Percentiles rank a stretch among this genome's conserved stretches.
These are phyloP conservation scores for Kazachstania sp. DNA, from an alignment of 1,139 yeast genomes.

Conservation along the genomic window DNA sequence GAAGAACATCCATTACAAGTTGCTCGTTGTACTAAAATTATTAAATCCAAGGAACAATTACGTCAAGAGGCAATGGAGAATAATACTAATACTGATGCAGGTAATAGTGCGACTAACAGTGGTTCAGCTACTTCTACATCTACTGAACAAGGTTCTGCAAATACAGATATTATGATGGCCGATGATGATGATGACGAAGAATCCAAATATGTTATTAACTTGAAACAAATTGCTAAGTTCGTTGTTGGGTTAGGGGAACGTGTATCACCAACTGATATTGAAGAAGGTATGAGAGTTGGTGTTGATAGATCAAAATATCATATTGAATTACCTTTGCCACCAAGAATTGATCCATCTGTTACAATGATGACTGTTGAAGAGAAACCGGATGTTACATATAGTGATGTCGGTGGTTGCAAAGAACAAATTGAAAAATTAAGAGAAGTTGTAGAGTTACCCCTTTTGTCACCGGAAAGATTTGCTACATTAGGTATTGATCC, in stretches of 20 bases:
- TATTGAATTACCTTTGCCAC: constrained; percentile 93
- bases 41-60: constrained; percentile 40
- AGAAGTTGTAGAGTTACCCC: constrained; percentile 94
- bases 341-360: constrained; percentile 93
- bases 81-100: constrained; percentile 5
- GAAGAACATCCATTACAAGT: constrained; percentile 96
- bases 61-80: constrained; percentile 15
- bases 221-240: constrained; percentile 95
- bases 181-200: constrained; percentile 71
- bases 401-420: constrained; percentile 96
- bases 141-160: constrained; percentile 1
- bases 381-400: constrained; percentile 85
- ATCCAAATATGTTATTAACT: constrained; percentile 87
- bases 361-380: constrained; percentile 99
- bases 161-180: constrained; percentile 16
- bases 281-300: constrained; percentile 99
- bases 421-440: constrained; percentile 95
- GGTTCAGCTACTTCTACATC: neutral
- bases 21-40: constrained; percentile 96
- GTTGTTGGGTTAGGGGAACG: constrained; percentile 95
- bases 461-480: constrained; percentile 90
- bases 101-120: constrained; percentile 7
- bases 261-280: constrained; percentile 96
- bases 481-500: constrained; percentile 96
- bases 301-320: constrained; percentile 96